Conservation (phyloP, 495 filamentous ascomycete genomes). For the Aspergillus bridgeri region DNA sequence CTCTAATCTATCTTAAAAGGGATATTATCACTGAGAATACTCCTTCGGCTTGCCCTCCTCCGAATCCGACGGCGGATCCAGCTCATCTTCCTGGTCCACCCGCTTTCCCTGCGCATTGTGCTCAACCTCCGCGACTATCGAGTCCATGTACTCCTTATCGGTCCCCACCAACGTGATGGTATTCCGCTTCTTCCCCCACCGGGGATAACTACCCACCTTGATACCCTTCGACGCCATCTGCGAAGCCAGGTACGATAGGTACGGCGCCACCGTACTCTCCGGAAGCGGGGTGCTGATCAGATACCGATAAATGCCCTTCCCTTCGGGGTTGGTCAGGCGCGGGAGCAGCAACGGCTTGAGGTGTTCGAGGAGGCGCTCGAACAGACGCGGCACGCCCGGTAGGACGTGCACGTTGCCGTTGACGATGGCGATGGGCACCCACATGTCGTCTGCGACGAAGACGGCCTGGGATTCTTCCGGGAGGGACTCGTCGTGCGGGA, state of each 20-base stretch:
- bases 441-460: conserved; percentile 76
- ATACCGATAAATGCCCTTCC: conserved; percentile 71
- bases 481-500: conserved; percentile 67
- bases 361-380: conserved; percentile 71
- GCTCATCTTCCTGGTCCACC: conserved; percentile 57
- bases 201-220: conserved; percentile 95
- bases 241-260: conserved; percentile 72
- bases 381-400: conserved; percentile 83
- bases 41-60: conserved; percentile 19
- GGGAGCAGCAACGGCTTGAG: conserved; percentile 67
- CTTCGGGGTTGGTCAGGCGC: conserved; percentile 70
- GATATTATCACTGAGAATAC: background rate
- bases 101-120: conserved; percentile 53
- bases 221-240: conserved; percentile 68
- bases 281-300: conserved; percentile 81
- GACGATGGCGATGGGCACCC: conserved; percentile 85
- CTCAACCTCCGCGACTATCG: conserved; percentile 59
- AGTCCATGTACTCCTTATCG: conserved; percentile 60
- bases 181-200: conserved; percentile 85
- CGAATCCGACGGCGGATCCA: conserved; percentile 42
- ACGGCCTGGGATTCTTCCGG: conserved; percentile 63
- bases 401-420: conserved; percentile 94
- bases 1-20: too few species aligned
- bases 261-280: conserved; percentile 80
- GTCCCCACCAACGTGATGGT: conserved; percentile 87